phyloP scores from a whole-genome alignment of 1,284 basidiomycete genomes.

The Ceratobasidium sp. region DNA sequence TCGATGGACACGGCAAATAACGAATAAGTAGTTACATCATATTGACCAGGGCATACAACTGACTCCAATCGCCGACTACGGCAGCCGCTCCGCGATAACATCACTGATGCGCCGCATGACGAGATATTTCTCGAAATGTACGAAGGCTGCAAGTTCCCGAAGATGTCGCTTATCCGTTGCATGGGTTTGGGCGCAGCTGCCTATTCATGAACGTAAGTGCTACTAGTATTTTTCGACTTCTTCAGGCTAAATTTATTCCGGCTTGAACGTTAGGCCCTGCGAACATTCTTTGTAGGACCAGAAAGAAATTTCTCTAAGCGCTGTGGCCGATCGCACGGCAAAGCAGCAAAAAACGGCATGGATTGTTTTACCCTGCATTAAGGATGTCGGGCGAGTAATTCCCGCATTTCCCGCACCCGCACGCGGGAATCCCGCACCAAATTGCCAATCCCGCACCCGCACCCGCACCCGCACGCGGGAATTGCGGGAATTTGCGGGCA shows the following conservation, averaged over 20 bases:
- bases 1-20: not conserved
- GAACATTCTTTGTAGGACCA: not conserved
- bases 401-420: too few relatives aligned
- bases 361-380: too few relatives aligned
- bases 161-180: not conserved
- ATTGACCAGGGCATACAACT: not conserved
- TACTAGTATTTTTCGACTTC: not conserved
- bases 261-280: not conserved
- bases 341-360: conserved; percentile 9
- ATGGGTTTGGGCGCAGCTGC: not conserved
- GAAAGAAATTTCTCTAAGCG: not conserved
- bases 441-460: too few relatives aligned
- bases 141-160: conserved; percentile 1
- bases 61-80: not conserved
- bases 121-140: not conserved
- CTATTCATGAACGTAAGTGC: conserved; percentile 1
- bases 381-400: too few relatives aligned
- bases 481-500: too few relatives aligned
- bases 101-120: conserved; percentile 3
- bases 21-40: not conserved
- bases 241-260: not conserved
- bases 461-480: too few relatives aligned
- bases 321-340: not conserved
- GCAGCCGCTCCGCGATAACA: not conserved
- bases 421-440: too few relatives aligned